Percentiles rank a stretch among this genome's conserved stretches.
These are phyloP conservation scores for Penicillium canariense DNA, from an alignment of 495 filamentous ascomycete species.

Conservation along the genomic window DNA sequence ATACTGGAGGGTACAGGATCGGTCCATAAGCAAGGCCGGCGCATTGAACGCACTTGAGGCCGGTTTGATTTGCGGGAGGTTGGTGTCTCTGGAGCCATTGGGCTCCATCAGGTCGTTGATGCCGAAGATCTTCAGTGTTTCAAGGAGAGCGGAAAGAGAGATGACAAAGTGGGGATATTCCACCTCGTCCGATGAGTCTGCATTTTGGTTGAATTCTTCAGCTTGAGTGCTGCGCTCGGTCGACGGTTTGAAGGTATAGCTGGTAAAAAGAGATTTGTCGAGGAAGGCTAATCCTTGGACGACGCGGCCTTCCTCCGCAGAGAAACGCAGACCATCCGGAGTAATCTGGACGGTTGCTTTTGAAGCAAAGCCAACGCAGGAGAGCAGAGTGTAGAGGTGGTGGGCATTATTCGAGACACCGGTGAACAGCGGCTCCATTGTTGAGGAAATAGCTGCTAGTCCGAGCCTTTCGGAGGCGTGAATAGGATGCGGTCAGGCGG, in stretches of 20 bases:
- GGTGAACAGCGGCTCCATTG: slow-evolving; percentile 61
- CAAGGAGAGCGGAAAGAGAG: slow-evolving; percentile 80
- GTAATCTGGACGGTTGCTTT: slow-evolving; percentile 84
- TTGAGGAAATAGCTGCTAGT: slow-evolving; percentile 5
- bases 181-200: slow-evolving; percentile 32
- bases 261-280: slow-evolving; percentile 81
- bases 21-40: slow-evolving; percentile 70
- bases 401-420: slow-evolving; percentile 84
- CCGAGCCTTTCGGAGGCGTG: slow-evolving; percentile 1
- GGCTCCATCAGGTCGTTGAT: slow-evolving; percentile 65
- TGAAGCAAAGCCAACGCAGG: slow-evolving; percentile 77
- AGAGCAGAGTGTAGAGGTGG: slow-evolving; percentile 84
- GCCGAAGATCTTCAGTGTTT: slow-evolving; percentile 92
- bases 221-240: slow-evolving; percentile 28
- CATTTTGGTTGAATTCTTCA: slow-evolving; percentile 33
- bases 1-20: slow-evolving; percentile 81
- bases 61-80: slow-evolving; percentile 44
- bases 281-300: slow-evolving; percentile 87
- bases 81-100: slow-evolving; percentile 44
- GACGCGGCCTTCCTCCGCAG: slow-evolving; percentile 76
- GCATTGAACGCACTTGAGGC: slow-evolving; percentile 68
- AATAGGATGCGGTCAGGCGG: slow-evolving; percentile 10
- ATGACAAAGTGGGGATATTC: slow-evolving; percentile 66
- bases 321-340: slow-evolving; percentile 78
- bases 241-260: slow-evolving; percentile 64